Percentiles rank a stretch among this genome's conserved stretches.
Evolutionary conservation across 352 stramenopile species (phyloP).

Genomic region (Phytopythium montanum): DNA sequence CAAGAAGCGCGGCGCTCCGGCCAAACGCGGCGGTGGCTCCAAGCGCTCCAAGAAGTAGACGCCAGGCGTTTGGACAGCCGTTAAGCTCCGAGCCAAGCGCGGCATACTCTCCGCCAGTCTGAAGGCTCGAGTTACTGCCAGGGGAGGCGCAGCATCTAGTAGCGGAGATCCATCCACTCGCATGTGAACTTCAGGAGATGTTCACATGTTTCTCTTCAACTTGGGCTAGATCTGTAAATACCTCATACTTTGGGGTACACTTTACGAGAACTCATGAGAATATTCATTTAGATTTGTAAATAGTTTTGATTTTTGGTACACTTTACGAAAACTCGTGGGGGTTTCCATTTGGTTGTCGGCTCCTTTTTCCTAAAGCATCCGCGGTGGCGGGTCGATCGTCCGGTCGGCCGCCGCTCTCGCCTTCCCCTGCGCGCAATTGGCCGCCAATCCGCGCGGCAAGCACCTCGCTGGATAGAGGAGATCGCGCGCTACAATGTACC

Average conservation of each 20-base stretch:
- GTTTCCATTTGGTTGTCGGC: not conserved
- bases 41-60: conserved; percentile 38
- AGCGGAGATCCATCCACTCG: not conserved
- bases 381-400: not conserved
- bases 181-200: not conserved
- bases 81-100: not conserved
- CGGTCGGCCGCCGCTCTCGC: not conserved
- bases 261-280: not conserved
- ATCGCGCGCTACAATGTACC: conserved; percentile 21
- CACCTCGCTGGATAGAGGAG: not conserved
- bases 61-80: not conserved
- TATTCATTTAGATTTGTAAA: not conserved
- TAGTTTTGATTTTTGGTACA: too few relatives aligned
- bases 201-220: conserved; percentile 4
- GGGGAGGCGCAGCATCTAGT: not conserved
- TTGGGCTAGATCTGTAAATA: conserved; percentile 7
- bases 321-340: not conserved
- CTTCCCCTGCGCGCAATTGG: not conserved
- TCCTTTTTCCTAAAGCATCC: conserved; percentile 1
- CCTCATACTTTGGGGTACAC: not conserved
- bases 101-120: not conserved
- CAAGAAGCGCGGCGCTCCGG: conserved; percentile 21
- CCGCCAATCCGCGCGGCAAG: not conserved
- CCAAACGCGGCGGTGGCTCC: conserved; percentile 8
- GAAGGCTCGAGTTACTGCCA: not conserved